Conservation (phyloP, 225 moss, liverwort and hornwort species). For the Takakia lepidozioides region DNA sequence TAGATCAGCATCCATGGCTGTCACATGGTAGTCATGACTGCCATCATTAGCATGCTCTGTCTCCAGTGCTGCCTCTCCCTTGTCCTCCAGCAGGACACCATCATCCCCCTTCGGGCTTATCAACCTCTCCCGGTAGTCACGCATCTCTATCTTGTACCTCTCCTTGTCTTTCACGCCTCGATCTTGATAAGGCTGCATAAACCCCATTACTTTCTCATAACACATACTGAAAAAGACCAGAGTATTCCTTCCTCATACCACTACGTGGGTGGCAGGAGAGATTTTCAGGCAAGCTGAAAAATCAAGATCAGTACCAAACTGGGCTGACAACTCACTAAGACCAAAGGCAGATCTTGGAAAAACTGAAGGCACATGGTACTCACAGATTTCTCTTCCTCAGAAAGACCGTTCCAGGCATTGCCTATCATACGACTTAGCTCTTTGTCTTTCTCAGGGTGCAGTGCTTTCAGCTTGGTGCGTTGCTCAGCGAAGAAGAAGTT, state of each 20-base stretch:
- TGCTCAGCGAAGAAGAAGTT: slow-evolving; percentile 95
- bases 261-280: not conserved
- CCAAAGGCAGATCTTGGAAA: not conserved
- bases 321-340: not conserved
- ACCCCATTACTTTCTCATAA: not conserved
- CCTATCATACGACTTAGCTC: slow-evolving; percentile 94
- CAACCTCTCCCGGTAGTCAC: slow-evolving; percentile 54
- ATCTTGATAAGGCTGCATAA: slow-evolving; percentile 83
- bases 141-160: slow-evolving; percentile 63
- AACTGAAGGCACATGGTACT: slow-evolving; percentile 3
- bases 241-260: not conserved
- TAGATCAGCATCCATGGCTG: slow-evolving; percentile 3
- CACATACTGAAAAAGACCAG: not conserved
- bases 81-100: slow-evolving; percentile 4
- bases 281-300: not conserved
- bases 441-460: slow-evolving; percentile 76
- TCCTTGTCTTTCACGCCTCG: slow-evolving; percentile 77
- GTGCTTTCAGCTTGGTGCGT: slow-evolving; percentile 64
- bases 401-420: slow-evolving; percentile 69
- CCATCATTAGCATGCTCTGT: slow-evolving; percentile 6
- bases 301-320: not conserved
- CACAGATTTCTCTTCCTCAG: slow-evolving; percentile 77
- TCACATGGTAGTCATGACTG: slow-evolving; percentile 3
- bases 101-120: slow-evolving; percentile 17
- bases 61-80: slow-evolving; percentile 11